Conservation (phyloP, 1,284 basidiomycete species). For the Boletus calvinii region DNA sequence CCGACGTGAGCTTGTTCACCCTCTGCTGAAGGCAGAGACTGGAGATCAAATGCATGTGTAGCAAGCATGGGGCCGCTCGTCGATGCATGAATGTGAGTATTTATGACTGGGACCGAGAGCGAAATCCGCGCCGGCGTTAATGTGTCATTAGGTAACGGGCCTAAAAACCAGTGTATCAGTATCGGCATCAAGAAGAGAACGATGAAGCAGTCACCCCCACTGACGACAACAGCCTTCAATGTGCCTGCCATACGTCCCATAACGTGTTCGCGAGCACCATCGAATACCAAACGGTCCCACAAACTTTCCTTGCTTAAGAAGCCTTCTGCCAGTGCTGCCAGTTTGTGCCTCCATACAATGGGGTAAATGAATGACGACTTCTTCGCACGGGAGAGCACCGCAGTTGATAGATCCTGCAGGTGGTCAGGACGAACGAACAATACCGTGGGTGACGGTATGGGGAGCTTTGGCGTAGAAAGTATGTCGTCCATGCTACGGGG, state of each 20-base stretch:
- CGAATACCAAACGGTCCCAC: constrained; percentile 76
- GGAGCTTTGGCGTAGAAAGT: constrained; percentile 46
- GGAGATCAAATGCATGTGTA: constrained; percentile 72
- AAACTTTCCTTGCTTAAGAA: constrained; percentile 71
- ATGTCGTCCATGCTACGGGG: constrained; percentile 45
- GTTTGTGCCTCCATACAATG: constrained; percentile 72
- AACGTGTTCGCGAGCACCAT: constrained; percentile 57
- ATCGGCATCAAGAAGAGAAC: not conserved
- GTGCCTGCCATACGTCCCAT: constrained; percentile 59
- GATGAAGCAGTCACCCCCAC: constrained; percentile 50
- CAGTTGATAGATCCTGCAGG: constrained; percentile 47
- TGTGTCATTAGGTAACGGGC: constrained; percentile 35
- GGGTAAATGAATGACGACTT: constrained; percentile 50
- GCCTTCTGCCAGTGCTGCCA: constrained; percentile 61
- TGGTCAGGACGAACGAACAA: constrained; percentile 63
- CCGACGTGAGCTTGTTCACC: constrained; percentile 57
- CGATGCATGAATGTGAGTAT: constrained; percentile 56
- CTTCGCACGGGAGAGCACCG: constrained; percentile 54
- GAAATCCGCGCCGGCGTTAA: constrained; percentile 65
- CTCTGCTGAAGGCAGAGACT: constrained; percentile 51
- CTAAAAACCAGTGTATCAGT: constrained; percentile 30
- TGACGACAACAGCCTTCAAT: constrained; percentile 59
- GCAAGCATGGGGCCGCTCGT: constrained; percentile 70
- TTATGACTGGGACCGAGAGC: constrained; percentile 69
- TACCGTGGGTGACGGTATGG: constrained; percentile 67